These are phyloP conservation scores for Eucalyptus cloeziana DNA, from an alignment of 345 rosid species.

Conservation along the genomic window DNA sequence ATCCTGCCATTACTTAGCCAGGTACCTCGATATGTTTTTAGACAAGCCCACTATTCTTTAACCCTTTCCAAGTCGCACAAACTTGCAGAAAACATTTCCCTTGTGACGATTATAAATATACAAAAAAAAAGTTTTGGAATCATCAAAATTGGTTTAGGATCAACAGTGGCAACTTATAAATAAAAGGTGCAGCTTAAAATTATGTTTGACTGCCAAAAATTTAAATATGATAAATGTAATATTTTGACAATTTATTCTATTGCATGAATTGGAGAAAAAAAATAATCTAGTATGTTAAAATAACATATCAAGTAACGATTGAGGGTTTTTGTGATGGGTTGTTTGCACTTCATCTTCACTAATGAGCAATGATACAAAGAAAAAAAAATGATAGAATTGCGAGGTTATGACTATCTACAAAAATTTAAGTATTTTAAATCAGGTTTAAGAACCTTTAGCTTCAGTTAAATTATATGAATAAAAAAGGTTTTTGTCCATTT, in stretches of 20 bases:
- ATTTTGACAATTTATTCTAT: neutral
- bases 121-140: no score
- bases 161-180: neutral
- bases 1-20: no score
- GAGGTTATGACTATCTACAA: neutral
- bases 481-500: neutral
- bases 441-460: neutral
- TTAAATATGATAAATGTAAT: no score
- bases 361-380: neutral
- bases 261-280: neutral
- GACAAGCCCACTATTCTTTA: no score
- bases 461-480: neutral
- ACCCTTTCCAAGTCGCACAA: no score
- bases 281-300: neutral
- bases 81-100: no score
- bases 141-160: neutral
- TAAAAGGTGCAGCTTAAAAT: neutral
- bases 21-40: no score
- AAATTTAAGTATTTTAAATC: neutral
- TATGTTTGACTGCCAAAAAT: neutral
- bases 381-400: no score
- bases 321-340: neutral
- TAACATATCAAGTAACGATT: neutral
- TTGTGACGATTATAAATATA: no score
- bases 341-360: neutral